A percentile compares a stretch with the other conserved stretches of the same genome.
These are phyloP conservation scores for Hypoxylon rickii DNA, from an alignment of 495 filamentous ascomycete genomes.

Conservation along the genomic window DNA sequence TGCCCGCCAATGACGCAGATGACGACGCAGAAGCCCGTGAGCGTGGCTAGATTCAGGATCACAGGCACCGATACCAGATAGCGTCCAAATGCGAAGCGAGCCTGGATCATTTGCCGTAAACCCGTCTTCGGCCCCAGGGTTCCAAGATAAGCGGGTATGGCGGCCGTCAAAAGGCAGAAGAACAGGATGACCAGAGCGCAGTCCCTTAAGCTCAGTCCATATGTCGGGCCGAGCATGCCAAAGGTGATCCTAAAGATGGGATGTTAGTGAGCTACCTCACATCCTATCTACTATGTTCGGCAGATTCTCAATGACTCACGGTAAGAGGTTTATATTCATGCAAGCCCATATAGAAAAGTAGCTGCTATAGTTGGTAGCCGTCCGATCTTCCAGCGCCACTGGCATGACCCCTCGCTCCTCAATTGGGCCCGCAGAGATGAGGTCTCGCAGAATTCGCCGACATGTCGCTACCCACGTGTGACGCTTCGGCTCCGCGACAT, in stretches of 20 bases:
- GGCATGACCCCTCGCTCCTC: conserved; percentile 57
- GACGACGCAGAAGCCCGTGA: conserved; percentile 55
- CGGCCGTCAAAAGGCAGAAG: conserved; percentile 55
- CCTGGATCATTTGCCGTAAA: conserved; percentile 61
- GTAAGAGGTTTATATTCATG: conserved; percentile 49
- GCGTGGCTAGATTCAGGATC: conserved; percentile 54
- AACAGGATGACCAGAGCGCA: conserved; percentile 57
- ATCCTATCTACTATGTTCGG: background rate
- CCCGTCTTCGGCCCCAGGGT: conserved; percentile 57
- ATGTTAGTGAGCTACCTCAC: conserved; percentile 24
- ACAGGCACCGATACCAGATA: conserved; percentile 52
- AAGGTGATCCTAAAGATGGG: conserved; percentile 53
- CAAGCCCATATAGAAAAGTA: conserved; percentile 54
- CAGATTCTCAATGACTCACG: conserved; percentile 35
- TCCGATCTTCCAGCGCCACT: conserved; percentile 56
- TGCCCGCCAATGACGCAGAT: conserved; percentile 53
- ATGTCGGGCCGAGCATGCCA: conserved; percentile 58
- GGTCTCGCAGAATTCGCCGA: background rate
- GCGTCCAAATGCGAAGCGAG: conserved; percentile 57
- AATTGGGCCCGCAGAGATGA: conserved; percentile 25
- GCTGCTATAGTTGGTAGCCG: conserved; percentile 50
- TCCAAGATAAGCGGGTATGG: conserved; percentile 55
- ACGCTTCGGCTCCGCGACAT: conserved; percentile 6
- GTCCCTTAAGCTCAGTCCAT: conserved; percentile 54
- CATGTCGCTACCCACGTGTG: background rate